Evolutionary conservation across 345 rosid species (phyloP).

Genomic region (Psidium friedrichsthalianum): DNA sequence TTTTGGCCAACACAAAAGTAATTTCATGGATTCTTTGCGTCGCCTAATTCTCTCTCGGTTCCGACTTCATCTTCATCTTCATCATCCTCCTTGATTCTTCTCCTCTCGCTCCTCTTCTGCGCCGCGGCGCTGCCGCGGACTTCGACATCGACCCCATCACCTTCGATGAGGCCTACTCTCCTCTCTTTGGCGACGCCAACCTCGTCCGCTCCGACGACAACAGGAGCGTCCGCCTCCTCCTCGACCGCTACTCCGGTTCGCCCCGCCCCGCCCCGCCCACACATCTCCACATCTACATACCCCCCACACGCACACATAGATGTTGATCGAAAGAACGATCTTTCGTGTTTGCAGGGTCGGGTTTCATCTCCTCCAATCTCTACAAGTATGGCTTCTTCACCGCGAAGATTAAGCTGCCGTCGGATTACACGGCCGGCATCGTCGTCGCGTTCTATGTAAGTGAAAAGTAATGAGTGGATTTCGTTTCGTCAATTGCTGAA

Average conservation of each 20-base stretch:
- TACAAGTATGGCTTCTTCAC: constrained; percentile 79
- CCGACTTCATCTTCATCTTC: background rate
- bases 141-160: constrained; percentile 47
- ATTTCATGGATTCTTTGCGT: background rate
- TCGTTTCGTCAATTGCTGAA: background rate
- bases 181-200: constrained; percentile 78
- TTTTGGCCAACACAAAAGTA: background rate
- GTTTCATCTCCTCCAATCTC: constrained; percentile 78
- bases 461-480: background rate
- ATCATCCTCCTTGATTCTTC: background rate
- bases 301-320: background rate
- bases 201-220: constrained; percentile 72
- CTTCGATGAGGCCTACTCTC: constrained; percentile 70
- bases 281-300: background rate
- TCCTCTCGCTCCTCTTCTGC: background rate
- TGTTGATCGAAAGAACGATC: background rate
- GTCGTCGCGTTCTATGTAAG: constrained; percentile 87
- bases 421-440: constrained; percentile 75
- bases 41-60: background rate
- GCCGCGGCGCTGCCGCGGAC: background rate
- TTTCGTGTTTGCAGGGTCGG: constrained; percentile 43
- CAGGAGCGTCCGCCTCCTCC: constrained; percentile 75
- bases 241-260: constrained; percentile 65
- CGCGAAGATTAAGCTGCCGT: constrained; percentile 79
- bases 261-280: background rate